These are phyloP conservation scores for Puccinia brachypodii DNA, from an alignment of 1,284 basidiomycete species.

Conservation along the genomic window DNA sequence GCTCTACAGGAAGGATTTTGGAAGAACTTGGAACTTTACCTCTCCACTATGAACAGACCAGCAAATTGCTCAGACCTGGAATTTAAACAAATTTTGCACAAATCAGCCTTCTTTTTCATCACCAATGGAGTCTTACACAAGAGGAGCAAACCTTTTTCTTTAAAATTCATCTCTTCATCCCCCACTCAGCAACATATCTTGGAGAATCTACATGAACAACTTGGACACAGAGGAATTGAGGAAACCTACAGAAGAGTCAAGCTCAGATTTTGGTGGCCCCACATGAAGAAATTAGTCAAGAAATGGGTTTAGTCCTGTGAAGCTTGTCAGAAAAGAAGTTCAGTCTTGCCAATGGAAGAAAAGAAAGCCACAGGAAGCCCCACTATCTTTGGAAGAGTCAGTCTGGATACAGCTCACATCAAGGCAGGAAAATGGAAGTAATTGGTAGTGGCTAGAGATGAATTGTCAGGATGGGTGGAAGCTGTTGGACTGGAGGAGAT, in stretches of 20 bases:
- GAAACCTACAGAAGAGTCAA: neutral
- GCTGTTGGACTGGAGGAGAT: neutral
- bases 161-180: neutral
- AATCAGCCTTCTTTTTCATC: constrained; percentile 1
- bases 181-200: neutral
- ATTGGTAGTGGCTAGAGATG: constrained; percentile 11
- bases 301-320: constrained; percentile 9
- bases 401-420: constrained; percentile 8
- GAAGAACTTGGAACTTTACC: neutral
- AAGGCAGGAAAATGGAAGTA: constrained; percentile 4
- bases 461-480: constrained; percentile 35
- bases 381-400: neutral
- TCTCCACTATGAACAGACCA: neutral
- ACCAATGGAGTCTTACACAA: neutral
- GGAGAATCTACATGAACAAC: neutral
- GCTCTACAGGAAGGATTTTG: neutral
- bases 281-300: constrained; percentile 6
- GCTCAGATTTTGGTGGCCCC: neutral
- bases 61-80: neutral
- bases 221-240: constrained; percentile 1
- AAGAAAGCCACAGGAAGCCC: neutral
- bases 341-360: neutral
- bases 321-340: neutral
- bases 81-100: neutral
- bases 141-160: neutral